phyloP scores from a whole-genome alignment of 192 early-diverging fungal species.

The Cetraspora pellucida region DNA sequence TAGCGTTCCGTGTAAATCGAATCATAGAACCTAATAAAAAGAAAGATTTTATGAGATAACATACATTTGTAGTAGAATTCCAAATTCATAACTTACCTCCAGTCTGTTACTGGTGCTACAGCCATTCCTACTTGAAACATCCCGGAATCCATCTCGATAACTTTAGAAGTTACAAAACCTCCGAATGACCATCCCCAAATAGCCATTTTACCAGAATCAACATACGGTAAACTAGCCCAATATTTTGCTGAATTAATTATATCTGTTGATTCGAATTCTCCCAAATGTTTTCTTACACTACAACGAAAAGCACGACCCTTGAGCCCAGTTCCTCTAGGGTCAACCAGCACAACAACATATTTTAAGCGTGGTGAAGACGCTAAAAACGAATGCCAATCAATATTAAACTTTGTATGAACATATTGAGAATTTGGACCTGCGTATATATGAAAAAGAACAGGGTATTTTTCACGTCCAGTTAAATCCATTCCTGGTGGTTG shows the following conservation, averaged over 20 bases:
- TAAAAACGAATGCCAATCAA: constrained; percentile 75
- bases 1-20: constrained; percentile 96
- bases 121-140: constrained; percentile 86
- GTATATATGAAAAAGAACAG: constrained; percentile 83
- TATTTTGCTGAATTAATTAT: constrained; percentile 81
- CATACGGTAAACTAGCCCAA: constrained; percentile 67
- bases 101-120: constrained; percentile 96
- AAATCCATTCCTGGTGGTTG: constrained; percentile 80
- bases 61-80: not conserved
- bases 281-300: constrained; percentile 76
- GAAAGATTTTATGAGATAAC: not conserved
- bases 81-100: constrained; percentile 58
- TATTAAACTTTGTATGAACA: constrained; percentile 62
- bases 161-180: constrained; percentile 83
- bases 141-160: constrained; percentile 81
- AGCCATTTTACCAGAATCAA: constrained; percentile 78
- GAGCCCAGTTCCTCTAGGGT: constrained; percentile 88
- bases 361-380: constrained; percentile 53
- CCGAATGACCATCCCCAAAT: constrained; percentile 99
- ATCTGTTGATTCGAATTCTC: constrained; percentile 81
- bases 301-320: constrained; percentile 83
- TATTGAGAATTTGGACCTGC: constrained; percentile 91
- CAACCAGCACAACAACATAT: constrained; percentile 76
- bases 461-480: constrained; percentile 68
- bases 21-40: constrained; percentile 59